A percentile compares a stretch with the other conserved stretches of the same genome.
Conservation (phyloP, 2,329 filamentous ascomycete genomes). For the Nemania serpens region DNA sequence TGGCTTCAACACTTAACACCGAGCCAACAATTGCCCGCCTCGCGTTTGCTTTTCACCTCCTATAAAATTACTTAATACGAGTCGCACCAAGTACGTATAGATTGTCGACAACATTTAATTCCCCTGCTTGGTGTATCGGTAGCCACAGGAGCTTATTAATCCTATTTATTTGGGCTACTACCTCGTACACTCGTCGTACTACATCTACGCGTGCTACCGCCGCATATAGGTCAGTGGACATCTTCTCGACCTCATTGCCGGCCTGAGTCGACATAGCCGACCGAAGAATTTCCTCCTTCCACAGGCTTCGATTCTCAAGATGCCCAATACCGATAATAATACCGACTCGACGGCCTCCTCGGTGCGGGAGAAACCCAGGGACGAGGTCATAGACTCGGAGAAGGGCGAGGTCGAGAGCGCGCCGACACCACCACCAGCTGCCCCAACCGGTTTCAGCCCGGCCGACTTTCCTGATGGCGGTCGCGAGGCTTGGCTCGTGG, state of each 20-base stretch:
- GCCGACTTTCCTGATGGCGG: slow-evolving; percentile 64
- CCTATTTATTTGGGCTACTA: too few species aligned
- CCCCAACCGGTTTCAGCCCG: slow-evolving; percentile 44
- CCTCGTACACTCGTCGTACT: not conserved
- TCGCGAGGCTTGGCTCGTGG: slow-evolving; percentile 45
- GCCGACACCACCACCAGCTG: slow-evolving; percentile 6
- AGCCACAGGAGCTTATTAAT: too few species aligned
- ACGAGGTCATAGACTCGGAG: slow-evolving; percentile 2
- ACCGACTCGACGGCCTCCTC: slow-evolving; percentile 10
- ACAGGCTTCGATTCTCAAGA: not conserved
- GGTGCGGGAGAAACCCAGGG: slow-evolving; percentile 8
- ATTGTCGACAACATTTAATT: not conserved
- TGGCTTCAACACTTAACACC: slow-evolving; percentile 2
- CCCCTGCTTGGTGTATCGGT: not conserved
- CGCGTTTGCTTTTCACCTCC: not conserved
- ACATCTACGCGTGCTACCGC: not conserved
- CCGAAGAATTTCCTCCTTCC: not conserved
- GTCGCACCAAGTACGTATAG: not conserved
- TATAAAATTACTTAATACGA: slow-evolving; percentile 3
- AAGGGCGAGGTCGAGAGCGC: slow-evolving; percentile 4
- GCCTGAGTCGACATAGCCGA: not conserved
- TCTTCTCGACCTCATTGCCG: not conserved
- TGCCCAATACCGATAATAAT: not conserved
- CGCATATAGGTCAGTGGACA: not conserved
- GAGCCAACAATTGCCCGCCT: not conserved